Percentiles rank a stretch among this genome's conserved stretches.
These are phyloP conservation scores for Cichorium intybus DNA, from an alignment of 140 eudicot species.

Conservation along the genomic window DNA sequence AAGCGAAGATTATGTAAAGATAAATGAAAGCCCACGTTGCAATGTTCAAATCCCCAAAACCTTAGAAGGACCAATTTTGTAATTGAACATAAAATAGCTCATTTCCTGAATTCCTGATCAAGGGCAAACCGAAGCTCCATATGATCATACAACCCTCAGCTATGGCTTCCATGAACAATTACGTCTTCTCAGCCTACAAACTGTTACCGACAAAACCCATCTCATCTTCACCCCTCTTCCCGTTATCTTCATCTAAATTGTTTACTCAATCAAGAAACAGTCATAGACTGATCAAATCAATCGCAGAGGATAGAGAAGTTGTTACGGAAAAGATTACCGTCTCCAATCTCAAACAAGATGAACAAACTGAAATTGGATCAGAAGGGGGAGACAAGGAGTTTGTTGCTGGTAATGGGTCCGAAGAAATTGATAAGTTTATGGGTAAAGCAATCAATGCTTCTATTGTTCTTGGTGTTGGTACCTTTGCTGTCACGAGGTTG, in stretches of 20 bases:
- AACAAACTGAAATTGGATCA: conserved; percentile 4
- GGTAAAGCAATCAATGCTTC: conserved; percentile 76
- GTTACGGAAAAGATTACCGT: conserved; percentile 15
- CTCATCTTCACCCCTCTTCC: conserved; percentile 6
- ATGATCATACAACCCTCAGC: conserved; percentile 9
- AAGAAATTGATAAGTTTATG: conserved; percentile 3
- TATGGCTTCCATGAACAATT: conserved; percentile 17
- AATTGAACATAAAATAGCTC: not conserved
- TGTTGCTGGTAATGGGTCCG: not conserved
- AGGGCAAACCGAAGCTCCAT: not conserved
- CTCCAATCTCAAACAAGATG: conserved; percentile 16
- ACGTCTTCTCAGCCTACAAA: conserved; percentile 9
- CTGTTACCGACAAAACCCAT: conserved; percentile 12
- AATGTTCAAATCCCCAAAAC: conserved; percentile 6
- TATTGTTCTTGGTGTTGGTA: conserved; percentile 75
- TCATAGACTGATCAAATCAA: not conserved
- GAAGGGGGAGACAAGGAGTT: conserved; percentile 5
- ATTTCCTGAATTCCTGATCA: conserved; percentile 1
- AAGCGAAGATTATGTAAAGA: not conserved
- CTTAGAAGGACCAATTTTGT: conserved; percentile 7
- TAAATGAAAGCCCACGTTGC: conserved; percentile 5
- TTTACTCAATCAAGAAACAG: conserved; percentile 12
- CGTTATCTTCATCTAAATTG: conserved; percentile 6
- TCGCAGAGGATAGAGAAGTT: conserved; percentile 19
- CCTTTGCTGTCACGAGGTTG: conserved; percentile 74